Evolutionary conservation across 148 eudicot genomes (phyloP).

Genomic region (Spergularia marina): DNA sequence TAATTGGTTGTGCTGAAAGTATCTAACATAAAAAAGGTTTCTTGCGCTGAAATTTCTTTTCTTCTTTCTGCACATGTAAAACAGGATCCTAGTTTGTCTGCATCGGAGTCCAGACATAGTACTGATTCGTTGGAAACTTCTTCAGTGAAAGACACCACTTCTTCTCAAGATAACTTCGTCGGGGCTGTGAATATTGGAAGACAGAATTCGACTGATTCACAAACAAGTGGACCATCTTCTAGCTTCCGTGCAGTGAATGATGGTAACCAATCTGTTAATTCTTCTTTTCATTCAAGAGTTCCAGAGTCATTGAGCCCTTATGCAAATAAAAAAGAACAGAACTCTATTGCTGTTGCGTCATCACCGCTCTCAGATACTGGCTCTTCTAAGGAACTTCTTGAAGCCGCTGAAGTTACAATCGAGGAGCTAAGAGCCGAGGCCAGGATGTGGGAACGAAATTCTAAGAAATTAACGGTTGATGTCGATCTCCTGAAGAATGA

Average conservation of each 20-base stretch:
- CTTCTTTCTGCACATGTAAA: conserved; percentile 8
- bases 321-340: conserved; percentile 31
- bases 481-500: conserved; percentile 58
- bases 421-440: conserved; percentile 72
- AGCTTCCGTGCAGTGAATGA: conserved; percentile 25
- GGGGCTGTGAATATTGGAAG: conserved; percentile 34
- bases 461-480: conserved; percentile 59
- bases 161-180: conserved; percentile 28
- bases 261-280: conserved; percentile 35
- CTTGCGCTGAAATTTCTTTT: neutral
- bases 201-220: conserved; percentile 39
- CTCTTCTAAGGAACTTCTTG: conserved; percentile 61
- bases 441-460: conserved; percentile 79
- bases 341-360: conserved; percentile 29
- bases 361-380: conserved; percentile 37
- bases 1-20: neutral
- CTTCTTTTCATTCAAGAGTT: conserved; percentile 34
- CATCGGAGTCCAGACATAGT: conserved; percentile 48
- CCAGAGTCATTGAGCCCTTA: conserved; percentile 26
- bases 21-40: neutral
- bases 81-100: conserved; percentile 65
- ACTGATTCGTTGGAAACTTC: conserved; percentile 50
- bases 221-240: conserved; percentile 33
- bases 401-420: conserved; percentile 69
- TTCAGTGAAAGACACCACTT: conserved; percentile 37